These are phyloP conservation scores for Neopestalotiopsis rosae DNA, from an alignment of 2,329 filamentous ascomycete genomes.

Conservation along the genomic window DNA sequence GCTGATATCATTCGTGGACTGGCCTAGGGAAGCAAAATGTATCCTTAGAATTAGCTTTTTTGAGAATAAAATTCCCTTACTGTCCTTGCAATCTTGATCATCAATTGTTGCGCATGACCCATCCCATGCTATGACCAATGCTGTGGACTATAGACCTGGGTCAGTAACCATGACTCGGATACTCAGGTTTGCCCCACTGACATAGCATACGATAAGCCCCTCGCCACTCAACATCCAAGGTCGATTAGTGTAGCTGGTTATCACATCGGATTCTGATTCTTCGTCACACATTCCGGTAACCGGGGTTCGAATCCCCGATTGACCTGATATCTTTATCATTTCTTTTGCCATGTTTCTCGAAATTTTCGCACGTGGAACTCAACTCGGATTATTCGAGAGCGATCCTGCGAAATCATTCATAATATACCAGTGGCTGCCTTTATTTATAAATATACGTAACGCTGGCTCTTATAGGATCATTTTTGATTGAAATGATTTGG, in stretches of 20 bases:
- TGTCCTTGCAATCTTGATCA: neutral
- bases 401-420: no score
- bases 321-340: neutral
- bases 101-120: neutral
- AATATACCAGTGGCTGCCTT: no score
- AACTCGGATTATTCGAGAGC: no score
- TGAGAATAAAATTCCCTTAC: neutral
- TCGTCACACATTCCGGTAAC: constrained; percentile 6
- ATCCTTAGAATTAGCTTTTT: neutral
- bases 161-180: neutral
- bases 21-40: neutral
- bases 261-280: constrained; percentile 16
- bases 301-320: constrained; percentile 15
- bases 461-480: no score
- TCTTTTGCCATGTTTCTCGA: neutral
- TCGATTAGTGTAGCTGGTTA: constrained; percentile 16
- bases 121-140: neutral
- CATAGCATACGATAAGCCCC: neutral
- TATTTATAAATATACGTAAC: no score
- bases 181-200: neutral
- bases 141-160: neutral
- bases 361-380: no score
- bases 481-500: no score
- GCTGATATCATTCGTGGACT: constrained; percentile 6
- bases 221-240: neutral